Conservation (phyloP, 805 yeast species). For the Yarrowia divulgata region DNA sequence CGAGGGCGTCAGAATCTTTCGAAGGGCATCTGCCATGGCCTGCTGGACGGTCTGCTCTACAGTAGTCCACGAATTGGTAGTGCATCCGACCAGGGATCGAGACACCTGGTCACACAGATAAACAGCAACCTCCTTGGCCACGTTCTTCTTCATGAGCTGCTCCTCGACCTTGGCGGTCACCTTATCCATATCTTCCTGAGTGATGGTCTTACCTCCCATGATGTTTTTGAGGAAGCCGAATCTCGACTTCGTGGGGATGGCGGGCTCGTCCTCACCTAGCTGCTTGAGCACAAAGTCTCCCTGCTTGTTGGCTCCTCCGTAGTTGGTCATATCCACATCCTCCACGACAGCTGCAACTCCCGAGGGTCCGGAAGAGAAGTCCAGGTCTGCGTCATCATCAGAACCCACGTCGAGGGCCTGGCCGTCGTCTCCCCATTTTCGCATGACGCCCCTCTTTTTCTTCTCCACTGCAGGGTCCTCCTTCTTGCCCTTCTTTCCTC, state of each 20-base stretch:
- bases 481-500: slow-evolving; percentile 43
- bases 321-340: slow-evolving; percentile 47
- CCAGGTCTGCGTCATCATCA: slow-evolving; percentile 55
- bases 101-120: slow-evolving; percentile 74
- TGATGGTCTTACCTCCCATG: slow-evolving; percentile 73
- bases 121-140: slow-evolving; percentile 87
- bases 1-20: slow-evolving; percentile 84
- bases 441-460: slow-evolving; percentile 50
- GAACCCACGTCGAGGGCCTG: slow-evolving; percentile 55
- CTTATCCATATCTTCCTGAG: slow-evolving; percentile 67
- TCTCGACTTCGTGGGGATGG: slow-evolving; percentile 48
- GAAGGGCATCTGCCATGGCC: slow-evolving; percentile 64
- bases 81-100: slow-evolving; percentile 72
- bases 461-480: slow-evolving; percentile 40
- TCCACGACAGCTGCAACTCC: slow-evolving; percentile 45
- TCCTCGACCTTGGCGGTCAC: slow-evolving; percentile 72
- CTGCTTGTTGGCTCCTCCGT: slow-evolving; percentile 55
- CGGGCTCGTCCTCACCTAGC: slow-evolving; percentile 60
- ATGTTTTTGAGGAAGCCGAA: slow-evolving; percentile 66
- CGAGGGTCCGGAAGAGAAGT: slow-evolving; percentile 58
- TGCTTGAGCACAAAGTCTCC: slow-evolving; percentile 75
- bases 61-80: slow-evolving; percentile 75
- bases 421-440: slow-evolving; percentile 77
- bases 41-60: slow-evolving; percentile 71
- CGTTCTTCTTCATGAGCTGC: slow-evolving; percentile 83